Base-by-base conservation (phyloP, 2,329 filamentous ascomycete species). In the Trichocomaceae sp. region DNA sequence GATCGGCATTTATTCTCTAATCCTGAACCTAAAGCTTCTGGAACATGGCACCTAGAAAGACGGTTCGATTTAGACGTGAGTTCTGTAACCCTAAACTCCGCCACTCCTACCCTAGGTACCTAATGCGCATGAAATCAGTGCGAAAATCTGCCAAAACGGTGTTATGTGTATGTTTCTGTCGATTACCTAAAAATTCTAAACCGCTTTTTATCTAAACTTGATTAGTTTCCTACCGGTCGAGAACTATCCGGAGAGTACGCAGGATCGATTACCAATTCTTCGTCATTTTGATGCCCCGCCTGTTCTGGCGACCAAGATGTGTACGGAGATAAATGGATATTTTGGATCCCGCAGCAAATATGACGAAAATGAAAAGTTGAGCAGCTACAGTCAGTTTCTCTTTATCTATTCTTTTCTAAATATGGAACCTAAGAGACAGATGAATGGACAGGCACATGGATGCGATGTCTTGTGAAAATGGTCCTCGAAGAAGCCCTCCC, bases 381-480 rank as follows among this genome's bases (percentile, higher is more conserved):
- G 46, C 19, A 31, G 46, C 10, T 54, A 57, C 19, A 57, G 54
- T 56, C 48, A 49, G 45, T 29, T 22, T 31, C 35, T 13, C n/a
- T 15, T 22, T 23, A 3, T 17, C 12, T 9, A n/a, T 45, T 6
- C 12, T 17, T 17, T 12, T n/a, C 10, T 9, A 10, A 10, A 10
- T 8, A 33, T 20, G 4, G n/a, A 20, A 15, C 9, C 42, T 47
- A 10, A 44, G 4, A 31, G 13, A 29, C 12, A 5, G 17, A n/a
- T n/a, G n/a, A 51, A 26, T 20, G n/a, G 3, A 9, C n/a, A 56
- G 54, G 54, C 37, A 56, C 45, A n/a, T 56, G 54, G 54, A 52
- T 52, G 39, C 54, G 54, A n/a, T 56, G 54, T 42, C 50, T 56
- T 7, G 54, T 56, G 1, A 56, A 56, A 31, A 56, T 56, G 54